A percentile compares a stretch with the other conserved stretches of the same genome.
These are phyloP conservation scores for Oxyria digyna DNA, from an alignment of 148 eudicot species.

Conservation along the genomic window DNA sequence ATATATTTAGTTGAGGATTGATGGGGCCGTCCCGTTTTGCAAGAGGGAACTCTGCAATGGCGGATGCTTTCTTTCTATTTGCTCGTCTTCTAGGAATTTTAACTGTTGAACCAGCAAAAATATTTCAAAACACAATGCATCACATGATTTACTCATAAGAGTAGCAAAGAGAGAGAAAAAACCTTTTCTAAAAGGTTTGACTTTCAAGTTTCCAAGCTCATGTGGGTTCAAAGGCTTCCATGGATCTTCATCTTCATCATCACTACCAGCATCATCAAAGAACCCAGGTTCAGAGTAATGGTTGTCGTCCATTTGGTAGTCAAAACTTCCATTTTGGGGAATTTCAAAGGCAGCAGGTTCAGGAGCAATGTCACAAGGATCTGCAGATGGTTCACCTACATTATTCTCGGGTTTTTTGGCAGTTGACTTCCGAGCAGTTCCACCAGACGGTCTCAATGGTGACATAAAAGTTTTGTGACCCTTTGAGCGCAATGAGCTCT, in stretches of 20 bases:
- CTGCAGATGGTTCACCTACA: constrained; percentile 21
- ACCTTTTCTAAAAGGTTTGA: constrained; percentile 83
- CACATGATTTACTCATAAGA: neutral
- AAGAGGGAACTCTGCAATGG: constrained; percentile 51
- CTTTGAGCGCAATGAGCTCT: constrained; percentile 45
- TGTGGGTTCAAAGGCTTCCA: constrained; percentile 92
- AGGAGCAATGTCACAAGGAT: constrained; percentile 21
- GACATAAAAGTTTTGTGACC: constrained; percentile 57
- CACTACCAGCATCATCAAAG: constrained; percentile 44
- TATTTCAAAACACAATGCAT: constrained; percentile 4
- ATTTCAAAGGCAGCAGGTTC: constrained; percentile 25
- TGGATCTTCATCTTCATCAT: constrained; percentile 77
- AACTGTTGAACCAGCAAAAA: constrained; percentile 36
- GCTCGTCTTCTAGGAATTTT: constrained; percentile 29
- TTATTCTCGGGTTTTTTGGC: constrained; percentile 33
- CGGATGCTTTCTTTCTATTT: constrained; percentile 15
- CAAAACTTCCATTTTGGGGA: constrained; percentile 25
- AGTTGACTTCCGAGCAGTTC: constrained; percentile 39
- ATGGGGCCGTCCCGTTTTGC: constrained; percentile 59
- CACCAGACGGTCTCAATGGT: constrained; percentile 48
- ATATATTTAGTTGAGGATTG: constrained; percentile 40
- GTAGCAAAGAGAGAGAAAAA: constrained; percentile 2
- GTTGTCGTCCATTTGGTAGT: constrained; percentile 43
- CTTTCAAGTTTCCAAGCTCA: constrained; percentile 76
- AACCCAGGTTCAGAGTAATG: constrained; percentile 32